Evolutionary conservation across 1,284 basidiomycete species (phyloP).

Genomic region (Polyporus tsugae): DNA sequence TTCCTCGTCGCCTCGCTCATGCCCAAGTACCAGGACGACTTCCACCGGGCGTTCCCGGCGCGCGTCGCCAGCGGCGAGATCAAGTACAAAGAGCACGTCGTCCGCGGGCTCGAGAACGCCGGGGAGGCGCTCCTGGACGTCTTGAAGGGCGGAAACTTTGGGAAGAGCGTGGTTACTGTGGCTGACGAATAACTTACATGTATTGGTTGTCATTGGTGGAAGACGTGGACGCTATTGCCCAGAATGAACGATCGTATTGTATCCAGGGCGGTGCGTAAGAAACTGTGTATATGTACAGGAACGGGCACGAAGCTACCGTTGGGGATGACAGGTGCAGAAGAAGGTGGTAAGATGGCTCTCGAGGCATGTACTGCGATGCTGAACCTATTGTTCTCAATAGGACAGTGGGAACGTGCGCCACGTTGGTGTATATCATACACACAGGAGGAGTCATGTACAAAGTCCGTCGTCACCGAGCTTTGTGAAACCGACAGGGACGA

Average conservation of each 20-base stretch:
- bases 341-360: no score
- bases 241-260: not conserved
- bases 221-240: not conserved
- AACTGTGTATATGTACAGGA: not conserved
- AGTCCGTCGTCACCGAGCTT: no score
- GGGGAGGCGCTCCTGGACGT: slow-evolving; percentile 61
- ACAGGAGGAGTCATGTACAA: no score
- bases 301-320: not conserved
- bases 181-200: slow-evolving; percentile 42
- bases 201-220: no score
- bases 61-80: slow-evolving; percentile 63
- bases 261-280: not conserved
- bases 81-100: slow-evolving; percentile 64
- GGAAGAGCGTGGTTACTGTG: slow-evolving; percentile 64
- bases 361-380: not conserved
- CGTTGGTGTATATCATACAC: no score
- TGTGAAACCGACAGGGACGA: no score
- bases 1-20: slow-evolving; percentile 60
- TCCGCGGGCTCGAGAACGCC: slow-evolving; percentile 57
- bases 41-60: slow-evolving; percentile 60
- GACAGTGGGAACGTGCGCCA: not conserved
- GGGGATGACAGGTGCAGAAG: no score
- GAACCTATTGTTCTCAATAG: not conserved
- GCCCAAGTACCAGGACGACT: slow-evolving; percentile 49
- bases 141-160: slow-evolving; percentile 63